Conservation (phyloP, 352 stramenopile genomes). For the Phytophthora boehmeriae region DNA sequence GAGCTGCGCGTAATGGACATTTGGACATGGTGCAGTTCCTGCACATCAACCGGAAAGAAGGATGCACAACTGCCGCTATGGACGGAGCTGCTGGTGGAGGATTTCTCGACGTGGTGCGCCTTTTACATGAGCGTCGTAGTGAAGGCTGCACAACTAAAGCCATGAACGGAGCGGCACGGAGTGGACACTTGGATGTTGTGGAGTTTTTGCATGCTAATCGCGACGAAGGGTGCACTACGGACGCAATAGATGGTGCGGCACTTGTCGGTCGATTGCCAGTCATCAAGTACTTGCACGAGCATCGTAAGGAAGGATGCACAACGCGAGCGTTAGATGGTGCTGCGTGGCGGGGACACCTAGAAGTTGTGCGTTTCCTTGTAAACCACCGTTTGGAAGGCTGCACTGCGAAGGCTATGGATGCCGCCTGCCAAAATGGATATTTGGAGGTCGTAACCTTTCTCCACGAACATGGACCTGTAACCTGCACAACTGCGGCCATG, state of each 20-base stretch:
- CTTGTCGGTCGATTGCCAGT: constrained; percentile 34
- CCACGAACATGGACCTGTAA: constrained; percentile 20
- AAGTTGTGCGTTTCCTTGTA: constrained; percentile 41
- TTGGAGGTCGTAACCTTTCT: constrained; percentile 32
- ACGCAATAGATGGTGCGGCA: constrained; percentile 48
- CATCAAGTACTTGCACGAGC: constrained; percentile 40
- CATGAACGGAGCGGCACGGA: constrained; percentile 39
- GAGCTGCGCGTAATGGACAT: constrained; percentile 30
- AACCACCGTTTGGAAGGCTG: constrained; percentile 36
- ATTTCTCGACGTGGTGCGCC: constrained; percentile 34
- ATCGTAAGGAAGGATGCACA: constrained; percentile 40
- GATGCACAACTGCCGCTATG: constrained; percentile 40
- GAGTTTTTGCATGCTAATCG: constrained; percentile 34
- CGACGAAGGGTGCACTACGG: constrained; percentile 37
- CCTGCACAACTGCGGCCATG: constrained; percentile 39
- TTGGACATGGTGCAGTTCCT: constrained; percentile 33
- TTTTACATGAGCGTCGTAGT: constrained; percentile 34
- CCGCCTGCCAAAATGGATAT: constrained; percentile 37
- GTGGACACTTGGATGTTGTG: constrained; percentile 35
- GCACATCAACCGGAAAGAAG: constrained; percentile 28
- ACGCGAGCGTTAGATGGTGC: constrained; percentile 38
- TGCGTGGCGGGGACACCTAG: constrained; percentile 36
- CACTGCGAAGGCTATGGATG: constrained; percentile 35
- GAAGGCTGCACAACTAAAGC: constrained; percentile 41
- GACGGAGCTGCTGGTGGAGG: constrained; percentile 36